Conservation (phyloP, 768 basidiomycete species). For the Suillus paluster region DNA sequence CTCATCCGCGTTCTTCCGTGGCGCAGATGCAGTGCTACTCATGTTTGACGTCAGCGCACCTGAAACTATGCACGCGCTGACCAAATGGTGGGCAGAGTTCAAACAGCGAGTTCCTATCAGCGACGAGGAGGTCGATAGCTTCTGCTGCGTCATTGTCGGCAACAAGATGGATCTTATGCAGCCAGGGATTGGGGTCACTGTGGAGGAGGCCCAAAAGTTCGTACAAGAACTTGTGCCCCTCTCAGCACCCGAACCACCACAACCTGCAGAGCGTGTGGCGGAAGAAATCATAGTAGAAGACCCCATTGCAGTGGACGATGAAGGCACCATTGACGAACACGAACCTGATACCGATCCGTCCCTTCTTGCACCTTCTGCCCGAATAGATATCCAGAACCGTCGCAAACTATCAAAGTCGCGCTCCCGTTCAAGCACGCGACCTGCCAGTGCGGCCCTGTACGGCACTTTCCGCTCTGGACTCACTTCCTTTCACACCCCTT, state of each 20-base stretch:
- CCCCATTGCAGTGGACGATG: background rate
- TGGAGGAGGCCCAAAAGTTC: slow-evolving; percentile 54
- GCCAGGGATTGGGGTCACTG: slow-evolving; percentile 32
- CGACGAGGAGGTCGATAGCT: slow-evolving; percentile 64
- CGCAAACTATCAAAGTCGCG: slow-evolving; percentile 44
- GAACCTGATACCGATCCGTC: slow-evolving; percentile 23
- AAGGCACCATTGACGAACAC: slow-evolving; percentile 22
- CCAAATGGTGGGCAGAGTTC: slow-evolving; percentile 84
- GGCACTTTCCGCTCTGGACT: slow-evolving; percentile 51
- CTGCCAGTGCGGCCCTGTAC: slow-evolving; percentile 52
- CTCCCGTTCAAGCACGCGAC: slow-evolving; percentile 49
- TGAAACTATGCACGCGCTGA: slow-evolving; percentile 59
- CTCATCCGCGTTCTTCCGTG: slow-evolving; percentile 83
- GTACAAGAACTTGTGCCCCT: slow-evolving; percentile 61
- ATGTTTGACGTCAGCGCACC: slow-evolving; percentile 81
- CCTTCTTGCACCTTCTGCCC: background rate
- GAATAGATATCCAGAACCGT: slow-evolving; percentile 32
- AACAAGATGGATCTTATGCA: slow-evolving; percentile 73
- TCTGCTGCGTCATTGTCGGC: slow-evolving; percentile 74
- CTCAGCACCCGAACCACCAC: slow-evolving; percentile 16
- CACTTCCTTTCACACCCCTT: slow-evolving; percentile 77
- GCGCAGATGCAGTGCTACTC: slow-evolving; percentile 80
- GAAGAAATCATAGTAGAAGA: slow-evolving; percentile 22
- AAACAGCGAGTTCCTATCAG: slow-evolving; percentile 63
- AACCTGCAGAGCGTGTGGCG: slow-evolving; percentile 16